Evolutionary conservation across 164 flowering plant species (phyloP).

Genomic region (Vitis vinifera): ASM3070453v1 NC_081823.1:9089501-9090000

Average conservation of each 20-base stretch:
- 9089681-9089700: slow-evolving; percentile 93
- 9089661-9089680: slow-evolving; percentile 67
- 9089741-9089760: background rate
- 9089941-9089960: background rate
- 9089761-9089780: background rate
- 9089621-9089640: background rate
- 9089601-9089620: too few relatives aligned
- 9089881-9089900: slow-evolving; percentile 58
- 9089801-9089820: background rate
- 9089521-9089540: too few relatives aligned
- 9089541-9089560: too few relatives aligned
- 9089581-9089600: too few relatives aligned
- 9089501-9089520: too few relatives aligned
- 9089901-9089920: slow-evolving; percentile 29
- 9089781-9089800: background rate
- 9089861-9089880: slow-evolving; percentile 50
- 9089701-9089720: slow-evolving; percentile 22
- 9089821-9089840: background rate
- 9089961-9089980: too few relatives aligned
- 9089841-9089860: background rate
- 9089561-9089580: too few relatives aligned
- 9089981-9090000: background rate
- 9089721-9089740: background rate
- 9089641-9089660: slow-evolving; percentile 29
- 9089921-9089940: slow-evolving; percentile 40